Conservation (phyloP, 345 rosid genomes). For the Salix caprea region DNA sequence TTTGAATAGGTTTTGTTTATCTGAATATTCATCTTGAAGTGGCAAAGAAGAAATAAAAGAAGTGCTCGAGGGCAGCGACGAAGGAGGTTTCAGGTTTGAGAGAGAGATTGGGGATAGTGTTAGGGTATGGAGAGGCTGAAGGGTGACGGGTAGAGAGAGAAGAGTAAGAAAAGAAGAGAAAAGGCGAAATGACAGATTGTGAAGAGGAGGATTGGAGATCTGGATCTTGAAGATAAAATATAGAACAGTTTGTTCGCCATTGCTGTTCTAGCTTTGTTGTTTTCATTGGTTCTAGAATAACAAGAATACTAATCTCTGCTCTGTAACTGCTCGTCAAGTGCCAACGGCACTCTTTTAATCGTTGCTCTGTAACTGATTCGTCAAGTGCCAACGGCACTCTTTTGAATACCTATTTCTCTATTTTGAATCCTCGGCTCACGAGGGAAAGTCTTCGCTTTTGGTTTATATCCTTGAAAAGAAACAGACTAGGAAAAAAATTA, state of each 20-base stretch:
- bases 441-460: no score
- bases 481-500: no score
- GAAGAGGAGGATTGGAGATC: conserved; percentile 38
- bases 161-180: conserved; percentile 20
- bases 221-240: conserved; percentile 29
- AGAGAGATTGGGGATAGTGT: neutral
- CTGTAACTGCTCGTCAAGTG: no score
- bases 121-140: neutral
- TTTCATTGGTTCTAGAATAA: no score
- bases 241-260: conserved; percentile 38
- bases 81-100: conserved; percentile 55
- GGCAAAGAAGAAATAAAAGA: conserved; percentile 35
- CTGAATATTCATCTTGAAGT: neutral
- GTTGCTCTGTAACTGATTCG: no score
- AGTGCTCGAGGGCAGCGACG: conserved; percentile 60
- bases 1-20: no score
- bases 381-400: no score
- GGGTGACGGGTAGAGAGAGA: conserved; percentile 24
- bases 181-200: conserved; percentile 25
- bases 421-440: no score
- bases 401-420: no score
- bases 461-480: no score
- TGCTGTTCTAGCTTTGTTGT: neutral
- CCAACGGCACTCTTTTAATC: no score
- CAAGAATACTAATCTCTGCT: no score